These are phyloP conservation scores for Talaromyces borbonicus DNA, from an alignment of 495 filamentous ascomycete species.

Conservation along the genomic window DNA sequence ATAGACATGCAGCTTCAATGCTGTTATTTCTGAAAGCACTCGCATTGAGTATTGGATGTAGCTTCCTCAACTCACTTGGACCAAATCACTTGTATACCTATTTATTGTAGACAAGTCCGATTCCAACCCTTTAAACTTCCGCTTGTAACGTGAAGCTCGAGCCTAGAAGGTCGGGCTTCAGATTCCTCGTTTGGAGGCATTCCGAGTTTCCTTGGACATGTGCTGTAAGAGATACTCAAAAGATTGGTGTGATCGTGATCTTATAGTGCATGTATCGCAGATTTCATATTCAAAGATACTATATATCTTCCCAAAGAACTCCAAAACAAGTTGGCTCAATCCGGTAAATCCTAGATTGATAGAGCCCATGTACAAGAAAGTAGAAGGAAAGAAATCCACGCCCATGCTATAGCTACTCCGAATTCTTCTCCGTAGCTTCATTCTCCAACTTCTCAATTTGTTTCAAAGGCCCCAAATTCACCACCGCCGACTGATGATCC, in stretches of 20 bases:
- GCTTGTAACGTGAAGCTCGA: too few species aligned
- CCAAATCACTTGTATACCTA: background rate
- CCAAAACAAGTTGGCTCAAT: background rate
- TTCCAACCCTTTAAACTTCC: too few species aligned
- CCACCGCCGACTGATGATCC: background rate
- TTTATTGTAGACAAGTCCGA: too few species aligned
- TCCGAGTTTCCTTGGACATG: too few species aligned
- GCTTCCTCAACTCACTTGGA: background rate
- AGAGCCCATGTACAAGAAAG: background rate
- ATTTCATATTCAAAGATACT: too few species aligned
- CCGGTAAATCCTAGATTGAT: background rate
- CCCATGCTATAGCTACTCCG: background rate
- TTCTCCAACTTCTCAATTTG: background rate
- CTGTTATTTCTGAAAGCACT: background rate
- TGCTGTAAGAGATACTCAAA: too few species aligned
- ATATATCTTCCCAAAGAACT: background rate
- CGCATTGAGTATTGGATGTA: background rate
- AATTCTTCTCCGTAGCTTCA: background rate
- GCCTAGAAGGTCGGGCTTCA: too few species aligned
- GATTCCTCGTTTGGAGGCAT: too few species aligned
- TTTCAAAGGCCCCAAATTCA: background rate
- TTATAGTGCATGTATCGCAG: too few species aligned
- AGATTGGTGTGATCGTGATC: too few species aligned
- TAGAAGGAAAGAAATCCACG: background rate
- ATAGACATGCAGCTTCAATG: background rate